phyloP scores from a whole-genome alignment of 495 filamentous ascomycete species.

The Neurospora pannonica region DNA sequence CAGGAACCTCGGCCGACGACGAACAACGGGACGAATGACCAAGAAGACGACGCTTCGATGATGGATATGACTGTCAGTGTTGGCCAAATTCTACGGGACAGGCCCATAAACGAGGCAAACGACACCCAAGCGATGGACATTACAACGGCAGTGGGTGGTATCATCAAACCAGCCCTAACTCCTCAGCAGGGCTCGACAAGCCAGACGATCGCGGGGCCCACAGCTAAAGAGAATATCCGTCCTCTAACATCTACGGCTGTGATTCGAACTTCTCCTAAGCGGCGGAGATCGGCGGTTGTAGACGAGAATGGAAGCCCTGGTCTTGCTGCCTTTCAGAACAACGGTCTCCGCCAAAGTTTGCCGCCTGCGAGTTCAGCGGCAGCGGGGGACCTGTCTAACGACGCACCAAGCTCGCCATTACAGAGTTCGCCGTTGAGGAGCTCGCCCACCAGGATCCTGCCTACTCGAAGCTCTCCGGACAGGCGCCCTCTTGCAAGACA shows the following conservation, averaged over 20 bases:
- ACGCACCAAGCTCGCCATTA: not conserved
- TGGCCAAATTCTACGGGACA: conserved; percentile 51
- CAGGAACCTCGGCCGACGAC: conserved; percentile 20
- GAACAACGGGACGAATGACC: conserved; percentile 17
- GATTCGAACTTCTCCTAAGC: conserved; percentile 22
- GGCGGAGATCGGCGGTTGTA: conserved; percentile 13
- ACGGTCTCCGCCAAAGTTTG: conserved; percentile 37
- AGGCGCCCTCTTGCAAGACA: not conserved
- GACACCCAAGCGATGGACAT: conserved; percentile 50
- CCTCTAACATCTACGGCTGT: conserved; percentile 38
- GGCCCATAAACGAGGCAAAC: conserved; percentile 28
- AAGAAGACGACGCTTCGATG: conserved; percentile 22
- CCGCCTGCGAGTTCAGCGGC: conserved; percentile 4
- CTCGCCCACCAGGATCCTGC: conserved; percentile 1
- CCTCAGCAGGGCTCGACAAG: conserved; percentile 37
- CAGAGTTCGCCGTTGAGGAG: conserved; percentile 1
- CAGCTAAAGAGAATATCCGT: conserved; percentile 44
- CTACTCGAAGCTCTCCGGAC: not conserved
- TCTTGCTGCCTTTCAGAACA: conserved; percentile 43
- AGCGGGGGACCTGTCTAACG: not conserved
- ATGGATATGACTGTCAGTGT: conserved; percentile 72
- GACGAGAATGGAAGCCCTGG: conserved; percentile 54
- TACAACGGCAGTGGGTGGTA: conserved; percentile 48
- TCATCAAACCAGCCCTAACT: conserved; percentile 31
- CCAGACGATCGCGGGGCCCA: conserved; percentile 51